Base-by-base conservation (phyloP, 148 eudicot species). In the Polygonum maritimum region DNA sequence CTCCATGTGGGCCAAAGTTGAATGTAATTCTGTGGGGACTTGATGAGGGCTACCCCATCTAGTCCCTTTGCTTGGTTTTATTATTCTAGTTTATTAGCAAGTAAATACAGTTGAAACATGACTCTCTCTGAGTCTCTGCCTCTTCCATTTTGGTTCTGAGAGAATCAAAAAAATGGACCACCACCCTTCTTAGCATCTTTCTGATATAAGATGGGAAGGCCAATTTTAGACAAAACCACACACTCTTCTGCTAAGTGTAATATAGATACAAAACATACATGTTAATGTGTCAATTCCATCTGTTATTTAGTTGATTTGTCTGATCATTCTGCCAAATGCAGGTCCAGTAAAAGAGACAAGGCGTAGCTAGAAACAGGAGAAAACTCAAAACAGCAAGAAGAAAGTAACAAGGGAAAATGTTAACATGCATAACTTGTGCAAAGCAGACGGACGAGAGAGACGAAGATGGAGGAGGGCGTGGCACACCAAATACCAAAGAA, bases 371-470 rank as follows among this genome's bases (percentile, higher is more conserved):
- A 45, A 9, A 14, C 57, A 77, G 67, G 48, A 22, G 36, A 78
- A 35, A 18, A 15, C 14, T 8, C 45, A 18, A 13, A 48, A 51
- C 21, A n/a, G 22, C 18, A 10, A 2, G 76, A 52, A 7, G 70
- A 77, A 69, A 75, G 60, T 58, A 45, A 11, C 41, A 73, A 40
- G 22, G 54, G 54, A 71, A 71, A 36, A 94, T 94, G 98, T 76
- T 94, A 86, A 94, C 98, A 83, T 94, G 98, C 83, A 89, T 94
- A 67, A 92, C 96, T 69, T 94, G 98, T 75, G 90, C 98, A 9
- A 94, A 94, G 79, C 92, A 90, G 84, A 77, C 85, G 38, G 85
- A 82, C 77, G 83, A 82, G 72, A 76, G 26, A 47, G 85, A 49
- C 54, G 84, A 78, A 7, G 84, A 88, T 81, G 80, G 89, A 48